Conservation (phyloP, 2,329 filamentous ascomycete species). For the Neofusicoccum laricinum region DNA sequence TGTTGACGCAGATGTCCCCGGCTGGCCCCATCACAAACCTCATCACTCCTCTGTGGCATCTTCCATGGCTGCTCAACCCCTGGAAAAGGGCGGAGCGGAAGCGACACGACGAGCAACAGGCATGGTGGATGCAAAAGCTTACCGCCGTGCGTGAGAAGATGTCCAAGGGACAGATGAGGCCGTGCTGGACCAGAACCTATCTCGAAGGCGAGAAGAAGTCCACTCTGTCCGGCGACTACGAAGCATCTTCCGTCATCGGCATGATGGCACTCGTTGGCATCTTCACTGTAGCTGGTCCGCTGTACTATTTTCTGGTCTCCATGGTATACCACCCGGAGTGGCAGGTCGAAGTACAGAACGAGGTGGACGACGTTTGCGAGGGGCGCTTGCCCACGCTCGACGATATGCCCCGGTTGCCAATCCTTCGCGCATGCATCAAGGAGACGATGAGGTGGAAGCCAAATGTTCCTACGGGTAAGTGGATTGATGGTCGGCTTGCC, state of each 20-base stretch:
- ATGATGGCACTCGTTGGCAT: constrained; percentile 41
- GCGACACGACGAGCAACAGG: constrained; percentile 53
- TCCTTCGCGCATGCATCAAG: constrained; percentile 55
- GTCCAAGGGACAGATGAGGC: constrained; percentile 38
- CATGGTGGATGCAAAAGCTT: constrained; percentile 52
- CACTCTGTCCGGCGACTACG: constrained; percentile 35
- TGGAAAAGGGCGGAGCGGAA: constrained; percentile 54
- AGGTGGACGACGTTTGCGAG: constrained; percentile 54
- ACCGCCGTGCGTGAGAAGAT: constrained; percentile 39
- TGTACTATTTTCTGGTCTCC: constrained; percentile 37
- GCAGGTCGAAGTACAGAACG: constrained; percentile 53
- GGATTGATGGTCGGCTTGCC: neutral
- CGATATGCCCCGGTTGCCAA: constrained; percentile 52
- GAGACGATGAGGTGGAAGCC: constrained; percentile 60
- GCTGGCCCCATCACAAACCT: constrained; percentile 58
- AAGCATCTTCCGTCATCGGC: constrained; percentile 37
- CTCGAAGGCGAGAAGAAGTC: constrained; percentile 39
- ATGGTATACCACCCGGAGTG: constrained; percentile 47
- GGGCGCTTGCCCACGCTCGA: constrained; percentile 49
- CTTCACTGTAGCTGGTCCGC: constrained; percentile 36
- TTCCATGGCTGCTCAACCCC: constrained; percentile 50
- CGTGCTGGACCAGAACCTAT: constrained; percentile 43
- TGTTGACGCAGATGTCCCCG: constrained; percentile 57
- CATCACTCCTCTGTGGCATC: constrained; percentile 53
- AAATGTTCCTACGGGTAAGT: constrained; percentile 43